A percentile compares a stretch with the other conserved stretches of the same genome.
Evolutionary conservation across 164 flowering plant genomes (phyloP).

Genomic region (Platanus orientalis): DNA sequence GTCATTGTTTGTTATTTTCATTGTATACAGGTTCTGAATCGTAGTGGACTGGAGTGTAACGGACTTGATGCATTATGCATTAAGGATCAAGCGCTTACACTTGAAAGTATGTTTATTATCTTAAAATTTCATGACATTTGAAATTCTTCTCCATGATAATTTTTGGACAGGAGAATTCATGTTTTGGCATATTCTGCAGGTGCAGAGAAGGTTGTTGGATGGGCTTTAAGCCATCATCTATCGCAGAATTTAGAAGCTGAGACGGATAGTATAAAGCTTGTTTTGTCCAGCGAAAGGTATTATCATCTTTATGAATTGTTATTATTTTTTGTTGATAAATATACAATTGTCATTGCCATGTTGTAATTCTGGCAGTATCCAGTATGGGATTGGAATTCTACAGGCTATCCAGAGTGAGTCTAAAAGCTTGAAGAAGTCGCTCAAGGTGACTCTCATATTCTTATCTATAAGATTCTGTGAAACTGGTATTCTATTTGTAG

Average conservation of each 20-base stretch:
- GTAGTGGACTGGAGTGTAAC: conserved; percentile 65
- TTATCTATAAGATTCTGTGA: no score
- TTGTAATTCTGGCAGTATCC: conserved; percentile 48
- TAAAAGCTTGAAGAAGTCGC: conserved; percentile 77
- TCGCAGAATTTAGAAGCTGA: conserved; percentile 50
- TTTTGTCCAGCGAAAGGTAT: conserved; percentile 57
- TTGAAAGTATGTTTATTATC: conserved; percentile 56
- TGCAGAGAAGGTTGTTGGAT: conserved; percentile 80
- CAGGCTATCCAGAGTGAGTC: conserved; percentile 67
- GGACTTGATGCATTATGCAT: conserved; percentile 63
- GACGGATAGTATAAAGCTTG: conserved; percentile 35
- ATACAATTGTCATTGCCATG: conserved; percentile 9
- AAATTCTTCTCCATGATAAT: background rate
- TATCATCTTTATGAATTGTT: background rate
- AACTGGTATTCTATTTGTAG: background rate
- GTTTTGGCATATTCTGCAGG: conserved; percentile 34
- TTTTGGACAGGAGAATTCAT: background rate
- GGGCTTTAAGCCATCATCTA: conserved; percentile 77
- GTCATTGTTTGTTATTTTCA: conserved; percentile 8
- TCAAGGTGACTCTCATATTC: conserved; percentile 45
- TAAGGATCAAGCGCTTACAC: conserved; percentile 64
- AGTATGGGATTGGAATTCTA: conserved; percentile 59
- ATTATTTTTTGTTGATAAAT: background rate
- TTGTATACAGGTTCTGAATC: conserved; percentile 49
- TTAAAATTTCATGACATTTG: background rate